Percentiles rank a stretch among this genome's conserved stretches.
phyloP scores from a whole-genome alignment of 1,139 yeast species.

The Geotrichum australiense region DNA sequence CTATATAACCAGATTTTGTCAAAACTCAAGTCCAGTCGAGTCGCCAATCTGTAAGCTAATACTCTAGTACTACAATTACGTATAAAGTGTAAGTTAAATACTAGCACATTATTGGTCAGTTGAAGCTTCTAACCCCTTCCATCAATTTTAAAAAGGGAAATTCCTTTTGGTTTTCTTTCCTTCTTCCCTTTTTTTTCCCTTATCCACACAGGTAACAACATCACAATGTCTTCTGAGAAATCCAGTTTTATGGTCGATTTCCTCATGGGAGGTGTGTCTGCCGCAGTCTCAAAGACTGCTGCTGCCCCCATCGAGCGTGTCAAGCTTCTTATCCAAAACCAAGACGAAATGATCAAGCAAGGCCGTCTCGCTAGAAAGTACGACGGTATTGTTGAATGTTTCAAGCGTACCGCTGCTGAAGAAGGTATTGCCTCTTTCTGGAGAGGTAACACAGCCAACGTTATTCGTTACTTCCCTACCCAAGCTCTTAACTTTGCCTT shows the following conservation, averaged over 20 bases:
- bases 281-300: constrained; percentile 74
- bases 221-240: too few relatives aligned
- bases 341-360: constrained; percentile 78
- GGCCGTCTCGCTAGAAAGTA: constrained; percentile 63
- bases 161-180: too few relatives aligned
- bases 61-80: too few relatives aligned
- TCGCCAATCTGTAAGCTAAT: too few relatives aligned
- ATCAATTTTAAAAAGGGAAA: too few relatives aligned
- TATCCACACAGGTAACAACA: background rate
- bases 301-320: constrained; percentile 84
- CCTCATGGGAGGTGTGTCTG: constrained; percentile 77
- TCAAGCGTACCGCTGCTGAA: constrained; percentile 63
- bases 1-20: too few relatives aligned
- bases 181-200: background rate
- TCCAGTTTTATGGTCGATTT: constrained; percentile 54
- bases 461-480: constrained; percentile 78
- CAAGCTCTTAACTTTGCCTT: constrained; percentile 80
- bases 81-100: too few relatives aligned
- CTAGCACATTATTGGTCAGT: too few relatives aligned
- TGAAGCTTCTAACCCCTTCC: too few relatives aligned
- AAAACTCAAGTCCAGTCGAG: too few relatives aligned
- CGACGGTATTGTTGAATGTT: constrained; percentile 65
- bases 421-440: constrained; percentile 70
- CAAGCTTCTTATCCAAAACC: constrained; percentile 73
- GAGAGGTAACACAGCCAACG: constrained; percentile 85